Conservation (phyloP, 192 early-diverging fungal genomes). For the Coemansia sp. region DNA sequence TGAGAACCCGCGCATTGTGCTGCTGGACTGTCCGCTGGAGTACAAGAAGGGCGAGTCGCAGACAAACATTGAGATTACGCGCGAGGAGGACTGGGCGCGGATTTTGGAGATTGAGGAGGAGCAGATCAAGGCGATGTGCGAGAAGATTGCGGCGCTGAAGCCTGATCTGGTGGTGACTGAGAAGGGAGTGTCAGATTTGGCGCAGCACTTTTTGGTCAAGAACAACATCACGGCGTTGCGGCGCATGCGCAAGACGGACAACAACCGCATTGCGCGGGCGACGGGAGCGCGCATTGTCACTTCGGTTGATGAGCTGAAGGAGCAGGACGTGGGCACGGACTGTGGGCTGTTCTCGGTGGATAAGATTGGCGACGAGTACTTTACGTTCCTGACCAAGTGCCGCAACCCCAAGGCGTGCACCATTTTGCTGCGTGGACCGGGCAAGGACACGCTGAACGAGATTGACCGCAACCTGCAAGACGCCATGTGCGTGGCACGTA, state of each 20-base stretch:
- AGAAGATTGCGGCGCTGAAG: constrained; percentile 93
- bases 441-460: constrained; percentile 97
- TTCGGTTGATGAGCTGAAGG: constrained; percentile 95
- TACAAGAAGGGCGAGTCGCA: constrained; percentile 99
- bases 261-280: constrained; percentile 98
- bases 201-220: constrained; percentile 98
- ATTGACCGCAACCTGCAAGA: constrained; percentile 99
- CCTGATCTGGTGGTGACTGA: constrained; percentile 98
- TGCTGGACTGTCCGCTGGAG: constrained; percentile 98
- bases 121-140: constrained; percentile 95
- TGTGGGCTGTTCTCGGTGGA: constrained; percentile 94
- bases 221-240: constrained; percentile 96
- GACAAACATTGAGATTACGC: constrained; percentile 96
- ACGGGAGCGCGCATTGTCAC: constrained; percentile 96
- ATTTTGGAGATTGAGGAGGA: constrained; percentile 99
- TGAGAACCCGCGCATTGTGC: constrained; percentile 92
- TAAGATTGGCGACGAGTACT: constrained; percentile 99
- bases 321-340: constrained; percentile 88
- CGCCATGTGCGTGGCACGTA: constrained; percentile 97
- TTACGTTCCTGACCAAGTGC: constrained; percentile 92
- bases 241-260: constrained; percentile 97
- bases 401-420: constrained; percentile 98
- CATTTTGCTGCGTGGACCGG: constrained; percentile 93
- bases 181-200: constrained; percentile 98
- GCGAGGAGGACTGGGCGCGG: constrained; percentile 95